Conservation (phyloP, 2,329 filamentous ascomycete genomes). For the Zasmidium cellare region DNA sequence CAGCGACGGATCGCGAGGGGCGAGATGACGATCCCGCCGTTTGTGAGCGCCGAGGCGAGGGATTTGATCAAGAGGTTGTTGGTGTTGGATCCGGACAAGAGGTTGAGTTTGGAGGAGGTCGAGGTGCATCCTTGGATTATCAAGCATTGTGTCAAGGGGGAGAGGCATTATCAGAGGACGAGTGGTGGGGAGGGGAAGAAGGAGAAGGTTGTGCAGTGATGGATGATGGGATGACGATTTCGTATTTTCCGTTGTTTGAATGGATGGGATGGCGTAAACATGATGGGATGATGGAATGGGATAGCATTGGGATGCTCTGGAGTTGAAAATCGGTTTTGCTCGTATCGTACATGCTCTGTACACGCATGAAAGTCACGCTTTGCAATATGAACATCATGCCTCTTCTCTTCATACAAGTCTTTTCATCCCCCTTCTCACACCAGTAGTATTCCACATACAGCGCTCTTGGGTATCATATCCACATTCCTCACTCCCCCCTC, state of each 20-base stretch:
- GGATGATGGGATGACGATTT: slow-evolving; percentile 4
- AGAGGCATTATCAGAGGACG: slow-evolving; percentile 44
- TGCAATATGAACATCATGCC: not conserved
- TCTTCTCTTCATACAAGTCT: not conserved
- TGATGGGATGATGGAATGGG: not conserved
- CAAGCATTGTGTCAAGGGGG: slow-evolving; percentile 76
- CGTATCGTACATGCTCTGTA: not conserved
- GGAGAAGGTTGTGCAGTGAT: slow-evolving; percentile 23
- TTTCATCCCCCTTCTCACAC: not conserved
- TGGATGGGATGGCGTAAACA: not conserved
- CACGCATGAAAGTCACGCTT: not conserved
- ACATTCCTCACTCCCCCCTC: not conserved
- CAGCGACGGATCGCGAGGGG: slow-evolving; percentile 83
- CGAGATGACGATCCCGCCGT: slow-evolving; percentile 90
- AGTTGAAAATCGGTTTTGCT: not conserved
- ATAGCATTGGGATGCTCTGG: not conserved
- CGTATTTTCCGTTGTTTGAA: slow-evolving; percentile 8
- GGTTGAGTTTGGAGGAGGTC: slow-evolving; percentile 85
- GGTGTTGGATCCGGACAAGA: slow-evolving; percentile 89
- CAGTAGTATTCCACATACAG: not conserved
- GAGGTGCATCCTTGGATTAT: slow-evolving; percentile 93
- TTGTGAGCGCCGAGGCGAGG: slow-evolving; percentile 84
- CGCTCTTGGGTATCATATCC: not conserved
- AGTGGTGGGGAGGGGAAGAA: slow-evolving; percentile 35
- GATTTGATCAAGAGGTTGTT: slow-evolving; percentile 91